Conservation (phyloP, 2,329 filamentous ascomycete genomes). For the Byssothecium circinans region DNA sequence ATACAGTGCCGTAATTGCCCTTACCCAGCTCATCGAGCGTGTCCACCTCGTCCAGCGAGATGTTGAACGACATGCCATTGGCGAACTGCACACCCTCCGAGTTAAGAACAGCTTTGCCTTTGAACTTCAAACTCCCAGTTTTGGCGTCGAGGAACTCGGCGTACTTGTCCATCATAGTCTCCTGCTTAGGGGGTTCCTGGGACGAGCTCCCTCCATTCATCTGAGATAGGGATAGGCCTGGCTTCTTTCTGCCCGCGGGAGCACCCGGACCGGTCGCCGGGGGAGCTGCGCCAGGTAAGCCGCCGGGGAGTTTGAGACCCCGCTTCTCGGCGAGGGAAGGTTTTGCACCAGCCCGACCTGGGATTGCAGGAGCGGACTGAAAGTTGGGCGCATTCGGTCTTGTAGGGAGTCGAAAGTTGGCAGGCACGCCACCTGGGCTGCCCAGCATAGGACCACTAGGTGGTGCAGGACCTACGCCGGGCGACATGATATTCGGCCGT, state of each 20-base stretch:
- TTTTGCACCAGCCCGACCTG: slow-evolving; percentile 52
- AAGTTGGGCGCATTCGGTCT: slow-evolving; percentile 47
- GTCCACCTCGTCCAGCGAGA: slow-evolving; percentile 94
- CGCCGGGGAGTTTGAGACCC: slow-evolving; percentile 63
- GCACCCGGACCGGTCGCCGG: slow-evolving; percentile 43
- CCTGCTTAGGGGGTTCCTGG: slow-evolving; percentile 36
- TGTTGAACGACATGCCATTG: slow-evolving; percentile 84
- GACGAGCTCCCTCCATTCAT: slow-evolving; percentile 43
- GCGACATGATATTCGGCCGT: slow-evolving; percentile 31
- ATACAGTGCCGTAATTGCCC: slow-evolving; percentile 97
- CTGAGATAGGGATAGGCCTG: slow-evolving; percentile 48
- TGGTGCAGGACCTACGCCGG: slow-evolving; percentile 24
- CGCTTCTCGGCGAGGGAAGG: slow-evolving; percentile 69
- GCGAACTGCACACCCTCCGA: slow-evolving; percentile 89
- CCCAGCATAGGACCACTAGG: slow-evolving; percentile 29
- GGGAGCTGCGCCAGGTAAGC: slow-evolving; percentile 48
- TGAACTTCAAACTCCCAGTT: slow-evolving; percentile 87
- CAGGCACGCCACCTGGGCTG: slow-evolving; percentile 45
- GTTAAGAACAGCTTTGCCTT: slow-evolving; percentile 87
- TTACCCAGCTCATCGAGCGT: slow-evolving; percentile 92
- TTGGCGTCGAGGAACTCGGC: slow-evolving; percentile 87
- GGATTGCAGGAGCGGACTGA: slow-evolving; percentile 53
- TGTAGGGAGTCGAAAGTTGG: slow-evolving; percentile 48
- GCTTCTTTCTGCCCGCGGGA: slow-evolving; percentile 44
- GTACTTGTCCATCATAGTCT: slow-evolving; percentile 64